Evolutionary conservation across 805 yeast genomes (phyloP), one percentile per base, ranked within the genome.

Genomic region (Yarrowia phangngaensis): DNA sequence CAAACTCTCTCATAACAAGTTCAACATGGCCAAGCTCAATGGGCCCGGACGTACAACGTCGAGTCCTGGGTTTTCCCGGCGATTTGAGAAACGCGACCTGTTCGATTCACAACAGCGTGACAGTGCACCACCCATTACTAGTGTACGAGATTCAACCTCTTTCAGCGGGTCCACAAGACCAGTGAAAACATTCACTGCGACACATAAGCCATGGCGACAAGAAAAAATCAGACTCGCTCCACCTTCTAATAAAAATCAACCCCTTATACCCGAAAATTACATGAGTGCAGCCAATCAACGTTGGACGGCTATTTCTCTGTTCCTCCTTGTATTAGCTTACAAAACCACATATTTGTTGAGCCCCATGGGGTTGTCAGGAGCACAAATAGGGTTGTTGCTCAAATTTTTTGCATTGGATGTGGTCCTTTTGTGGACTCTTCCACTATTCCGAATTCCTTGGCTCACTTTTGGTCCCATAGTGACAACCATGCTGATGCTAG

Each of bases 241-340:
- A 17, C n/a, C n/a, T n/a, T n/a, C n/a, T n/a, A n/a, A n/a, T n/a
- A 38, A 26, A 15, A 38, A 28, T 14, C 29, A 38, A 32, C 68
- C 71, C 8, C 38, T 68, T 13, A 78, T 90, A 31, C 85, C 95
- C 0, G 71, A 78, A 12, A 66, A 72, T 6, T 68, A 80, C 2
- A 60, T 89, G 19, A 95, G 87, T 54, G 75, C 76, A 5, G 85
- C 85, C 2, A 77, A 84, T 11, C 98, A 90, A 63, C 70, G 95
- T 53, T 64, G 79, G 26, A 73, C 85, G 50, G 72, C 79, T 3
- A 62, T 80, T n/a, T 75, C 85, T 1, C 53, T 84, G 8, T 85
- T 87, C 60, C 68, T 75, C 2, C 70, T 84, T 24, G 71, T 90
- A n/a, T 97, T 89, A 64, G 76, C 85, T n/a, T 84, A 84, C 76